Conservation (phyloP, 495 filamentous ascomycete species). For the Aspergillus leporis region DNA sequence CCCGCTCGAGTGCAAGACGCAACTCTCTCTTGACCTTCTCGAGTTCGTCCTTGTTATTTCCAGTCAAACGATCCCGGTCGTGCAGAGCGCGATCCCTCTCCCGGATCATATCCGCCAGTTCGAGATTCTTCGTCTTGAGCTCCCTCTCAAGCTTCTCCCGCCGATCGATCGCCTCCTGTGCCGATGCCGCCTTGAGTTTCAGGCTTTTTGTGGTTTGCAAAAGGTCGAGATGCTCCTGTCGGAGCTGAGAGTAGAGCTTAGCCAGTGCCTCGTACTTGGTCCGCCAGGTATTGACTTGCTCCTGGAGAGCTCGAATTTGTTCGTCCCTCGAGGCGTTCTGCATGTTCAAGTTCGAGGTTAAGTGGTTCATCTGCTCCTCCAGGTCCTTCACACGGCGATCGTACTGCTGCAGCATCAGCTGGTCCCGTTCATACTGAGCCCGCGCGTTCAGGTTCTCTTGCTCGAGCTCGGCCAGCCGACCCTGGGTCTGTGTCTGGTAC, state of each 20-base stretch:
- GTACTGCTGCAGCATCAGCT: conserved; percentile 95
- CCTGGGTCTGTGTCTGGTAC: conserved; percentile 87
- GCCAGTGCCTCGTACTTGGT: conserved; percentile 95
- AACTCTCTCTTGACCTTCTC: conserved; percentile 98
- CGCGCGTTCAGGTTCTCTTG: conserved; percentile 91
- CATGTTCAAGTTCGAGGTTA: conserved; percentile 80
- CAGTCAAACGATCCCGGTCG: conserved; percentile 81
- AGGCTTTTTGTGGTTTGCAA: conserved; percentile 93
- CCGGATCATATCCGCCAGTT: conserved; percentile 97
- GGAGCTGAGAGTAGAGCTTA: conserved; percentile 94
- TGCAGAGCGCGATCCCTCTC: conserved; percentile 94
- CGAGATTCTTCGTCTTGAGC: conserved; percentile 97
- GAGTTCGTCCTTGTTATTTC: conserved; percentile 86
- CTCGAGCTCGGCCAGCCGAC: conserved; percentile 89
- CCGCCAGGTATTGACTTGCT: conserved; percentile 95
- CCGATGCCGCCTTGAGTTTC: conserved; percentile 93
- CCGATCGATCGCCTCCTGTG: conserved; percentile 92
- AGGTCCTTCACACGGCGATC: conserved; percentile 90
- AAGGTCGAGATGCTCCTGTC: conserved; percentile 92
- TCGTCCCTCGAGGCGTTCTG: conserved; percentile 90
- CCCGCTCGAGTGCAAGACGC: conserved; percentile 86
- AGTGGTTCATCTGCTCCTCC: conserved; percentile 79
- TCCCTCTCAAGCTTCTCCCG: conserved; percentile 95
- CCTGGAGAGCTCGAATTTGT: conserved; percentile 86
- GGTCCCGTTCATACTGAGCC: conserved; percentile 94